Base-by-base conservation (phyloP, 2,329 filamentous ascomycete species). In the Cylindrodendrum hubeiense region DNA sequence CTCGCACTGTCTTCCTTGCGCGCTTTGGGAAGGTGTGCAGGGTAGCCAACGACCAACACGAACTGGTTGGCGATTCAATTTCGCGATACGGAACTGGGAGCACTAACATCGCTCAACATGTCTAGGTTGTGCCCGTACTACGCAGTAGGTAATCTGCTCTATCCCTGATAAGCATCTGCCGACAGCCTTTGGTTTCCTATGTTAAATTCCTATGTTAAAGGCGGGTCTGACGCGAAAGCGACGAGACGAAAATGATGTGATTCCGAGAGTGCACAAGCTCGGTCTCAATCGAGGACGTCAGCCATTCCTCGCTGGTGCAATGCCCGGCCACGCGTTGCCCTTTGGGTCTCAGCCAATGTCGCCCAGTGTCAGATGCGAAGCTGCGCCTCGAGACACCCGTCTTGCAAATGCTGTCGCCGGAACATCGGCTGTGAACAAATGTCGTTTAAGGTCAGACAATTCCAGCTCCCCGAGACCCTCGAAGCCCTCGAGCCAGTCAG, bases 361-460 rank as follows among this genome's bases (percentile, higher is more conserved):
- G 15, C 12, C 26, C 22, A 21, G 13, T 43, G 19, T 30, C 19
- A 52, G 44, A 28, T 30, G 50, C 21, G 37, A 30, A 51, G 47
- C n/a, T 19, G 26, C 34, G 33, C 28, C 3, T 41, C 22, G 22
- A 34, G 47, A 54, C 43, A 30, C 24, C 28, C 39, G 54, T 58
- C 49, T 43, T 54, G 33, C 39, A 58, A 63, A 12, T 41, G n/a
- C 49, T 51, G 60, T 66, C 55, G 46, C 62, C 67, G 39, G 63
- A 54, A 53, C 22, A 39, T 43, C 63, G 51, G 56, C 54, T 62
- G 22, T 55, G 50, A 54, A 59, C 46, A n/a, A 58, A 34, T 68
- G 3, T 26, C 24, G 44, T 55, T 51, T 22, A 41, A 56, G 44
- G 30, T 64, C 60, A 62, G 60, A 64, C 51, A 70, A 67, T 66